Conservation (phyloP, 2,329 filamentous ascomycete species). For the Fusarium fujikuroi region DNA sequence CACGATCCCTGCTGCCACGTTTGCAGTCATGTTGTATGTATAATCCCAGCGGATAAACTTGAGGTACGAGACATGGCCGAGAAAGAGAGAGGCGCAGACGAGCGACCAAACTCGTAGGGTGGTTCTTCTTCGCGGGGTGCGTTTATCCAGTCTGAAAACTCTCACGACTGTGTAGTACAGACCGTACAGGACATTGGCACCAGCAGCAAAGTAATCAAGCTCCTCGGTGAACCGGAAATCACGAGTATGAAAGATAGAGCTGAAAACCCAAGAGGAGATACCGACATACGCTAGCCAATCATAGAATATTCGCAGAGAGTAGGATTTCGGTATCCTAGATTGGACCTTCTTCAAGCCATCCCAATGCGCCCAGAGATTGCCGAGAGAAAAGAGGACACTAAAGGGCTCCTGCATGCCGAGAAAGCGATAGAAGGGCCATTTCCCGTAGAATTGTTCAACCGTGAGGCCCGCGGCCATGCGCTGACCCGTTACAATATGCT, state of each 20-base stretch:
- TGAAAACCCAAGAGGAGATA: slow-evolving; percentile 85
- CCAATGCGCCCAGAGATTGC: slow-evolving; percentile 90
- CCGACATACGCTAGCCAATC: slow-evolving; percentile 82
- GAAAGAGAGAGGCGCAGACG: slow-evolving; percentile 77
- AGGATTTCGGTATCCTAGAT: slow-evolving; percentile 74
- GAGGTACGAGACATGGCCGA: slow-evolving; percentile 82
- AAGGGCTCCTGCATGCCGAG: slow-evolving; percentile 95
- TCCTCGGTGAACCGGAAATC: slow-evolving; percentile 90
- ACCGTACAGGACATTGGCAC: slow-evolving; percentile 89
- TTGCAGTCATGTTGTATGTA: slow-evolving; percentile 97
- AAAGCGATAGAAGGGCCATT: slow-evolving; percentile 96
- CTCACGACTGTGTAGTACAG: slow-evolving; percentile 86
- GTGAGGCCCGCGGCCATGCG: slow-evolving; percentile 74
- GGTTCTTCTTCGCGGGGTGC: slow-evolving; percentile 54
- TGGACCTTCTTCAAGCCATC: slow-evolving; percentile 78
- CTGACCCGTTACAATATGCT: slow-evolving; percentile 84
- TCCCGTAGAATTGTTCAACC: slow-evolving; percentile 94
- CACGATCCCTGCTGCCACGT: slow-evolving; percentile 81
- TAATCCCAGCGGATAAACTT: slow-evolving; percentile 93
- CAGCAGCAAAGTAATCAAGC: slow-evolving; percentile 95
- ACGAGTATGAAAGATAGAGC: slow-evolving; percentile 90
- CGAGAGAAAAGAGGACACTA: slow-evolving; percentile 89
- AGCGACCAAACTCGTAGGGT: slow-evolving; percentile 79
- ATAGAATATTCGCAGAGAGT: slow-evolving; percentile 85
- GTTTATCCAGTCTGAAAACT: slow-evolving; percentile 82